Base-by-base conservation (phyloP, 129 eudicot species). In the Silybum marianum region DNA sequence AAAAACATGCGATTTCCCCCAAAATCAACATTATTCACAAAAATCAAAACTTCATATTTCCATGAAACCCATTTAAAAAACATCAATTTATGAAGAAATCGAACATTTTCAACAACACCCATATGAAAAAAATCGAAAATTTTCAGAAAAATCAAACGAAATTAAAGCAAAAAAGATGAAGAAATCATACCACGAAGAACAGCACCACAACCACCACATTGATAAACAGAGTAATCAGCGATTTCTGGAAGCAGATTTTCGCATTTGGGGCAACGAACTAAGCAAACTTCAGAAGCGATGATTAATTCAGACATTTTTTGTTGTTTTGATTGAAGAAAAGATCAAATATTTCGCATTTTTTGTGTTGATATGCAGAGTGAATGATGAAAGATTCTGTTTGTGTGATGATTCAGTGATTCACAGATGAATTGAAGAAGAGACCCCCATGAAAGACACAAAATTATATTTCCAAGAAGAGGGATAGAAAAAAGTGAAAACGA, bases 191-290 rank as follows among this genome's bases (percentile, higher is more conserved):
- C 97, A 71, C 87, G 77, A 76, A 92, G 90, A 75, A 92, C 90
- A 92, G 93, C 88, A 70, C 90, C 95, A 85, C 95, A 92, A 48
- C 95, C 95, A 19, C 95, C 97, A 82, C 95, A 90, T 87, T 84
- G 91, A 87, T 90, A 92, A 79, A 92, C 82, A 79, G 95, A 85
- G 82, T 79, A 90, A 82, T 80, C 93, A 72, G 89, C 81, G 39
- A 90, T 89, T 79, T 92, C 97, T 7, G 91, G 91, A 34, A 92
- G 89, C 36, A 92, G 84, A 42, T 90, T 92, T 78, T 87, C 83
- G 74, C 95, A 92, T 48, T 90, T 92, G 13, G 95, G 97, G 83
- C 95, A 92, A 34, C 91, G 93, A 84, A 92, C 97, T 74, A 92
- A 75, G 30, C 97, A 84, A 14, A 90, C 88, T 80, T 87, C 73